phyloP scores from a whole-genome alignment of 139 green algal species.

The Deuterostichococcus epilithicus region DNA sequence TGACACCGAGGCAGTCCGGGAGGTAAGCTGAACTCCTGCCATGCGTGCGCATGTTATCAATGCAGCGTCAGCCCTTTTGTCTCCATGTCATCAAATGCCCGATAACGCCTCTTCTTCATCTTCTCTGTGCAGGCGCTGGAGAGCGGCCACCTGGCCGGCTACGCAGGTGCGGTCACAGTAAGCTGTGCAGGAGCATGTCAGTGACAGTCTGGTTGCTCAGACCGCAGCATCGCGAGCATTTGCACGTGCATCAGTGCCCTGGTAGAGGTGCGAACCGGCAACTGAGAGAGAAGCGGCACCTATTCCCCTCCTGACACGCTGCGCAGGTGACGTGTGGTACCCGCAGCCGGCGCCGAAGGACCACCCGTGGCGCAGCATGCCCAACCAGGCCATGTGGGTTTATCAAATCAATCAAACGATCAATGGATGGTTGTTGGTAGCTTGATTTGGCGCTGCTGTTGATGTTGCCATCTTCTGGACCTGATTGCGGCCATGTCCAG shows the following conservation, averaged over 20 bases:
- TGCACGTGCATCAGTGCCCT: no score
- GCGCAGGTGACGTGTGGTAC: conserved; percentile 27
- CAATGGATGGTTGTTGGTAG: not conserved
- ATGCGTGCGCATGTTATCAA: not conserved
- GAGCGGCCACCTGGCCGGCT: not conserved
- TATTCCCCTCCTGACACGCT: not conserved
- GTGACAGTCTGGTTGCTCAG: no score
- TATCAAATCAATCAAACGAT: not conserved
- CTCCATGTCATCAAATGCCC: no score
- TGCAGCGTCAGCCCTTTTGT: no score
- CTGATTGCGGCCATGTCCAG: no score
- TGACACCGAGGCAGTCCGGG: conserved; percentile 4
- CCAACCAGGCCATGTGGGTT: not conserved
- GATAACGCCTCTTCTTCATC: no score
- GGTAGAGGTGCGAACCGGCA: no score
- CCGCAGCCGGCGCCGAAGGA: conserved; percentile 20
- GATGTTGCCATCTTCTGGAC: not conserved
- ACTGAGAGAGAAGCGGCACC: not conserved
- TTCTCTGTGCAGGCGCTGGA: not conserved
- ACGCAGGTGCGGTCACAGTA: not conserved
- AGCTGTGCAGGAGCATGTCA: no score
- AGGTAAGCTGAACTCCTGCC: not conserved
- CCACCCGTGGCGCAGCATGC: conserved; percentile 21
- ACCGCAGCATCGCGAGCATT: no score
- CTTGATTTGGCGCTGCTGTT: no score